A percentile compares a stretch with the other conserved stretches of the same genome.
Conservation (phyloP, 306 rosid species). For the Amphicarpaea edgeworthii region DNA sequence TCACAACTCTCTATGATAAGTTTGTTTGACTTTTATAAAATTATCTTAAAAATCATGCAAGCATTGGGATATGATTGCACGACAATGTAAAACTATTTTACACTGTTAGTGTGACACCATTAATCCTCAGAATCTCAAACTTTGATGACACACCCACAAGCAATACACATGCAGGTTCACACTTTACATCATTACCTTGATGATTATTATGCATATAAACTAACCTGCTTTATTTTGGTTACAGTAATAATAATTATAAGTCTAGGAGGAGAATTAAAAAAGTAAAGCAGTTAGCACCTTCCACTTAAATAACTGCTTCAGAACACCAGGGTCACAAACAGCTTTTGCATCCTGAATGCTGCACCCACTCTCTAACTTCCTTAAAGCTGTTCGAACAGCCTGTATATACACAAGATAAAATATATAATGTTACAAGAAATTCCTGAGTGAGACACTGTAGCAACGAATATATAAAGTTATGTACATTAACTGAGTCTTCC, state of each 20-base stretch:
- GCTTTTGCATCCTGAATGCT: conserved; percentile 66
- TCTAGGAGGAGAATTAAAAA: background rate
- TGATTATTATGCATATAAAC: conserved; percentile 11
- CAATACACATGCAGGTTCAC: background rate
- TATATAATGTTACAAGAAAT: conserved; percentile 2
- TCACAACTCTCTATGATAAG: too few relatives aligned
- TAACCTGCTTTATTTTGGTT: background rate
- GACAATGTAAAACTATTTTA: too few relatives aligned
- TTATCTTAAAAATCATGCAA: too few relatives aligned
- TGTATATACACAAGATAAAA: conserved; percentile 37
- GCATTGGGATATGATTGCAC: too few relatives aligned
- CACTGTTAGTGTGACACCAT: too few relatives aligned
- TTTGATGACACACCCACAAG: background rate
- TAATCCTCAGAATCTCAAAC: background rate
- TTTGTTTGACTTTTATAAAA: too few relatives aligned
- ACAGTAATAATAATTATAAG: background rate
- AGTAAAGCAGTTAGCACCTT: conserved; percentile 8
- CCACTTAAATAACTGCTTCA: conserved; percentile 49
- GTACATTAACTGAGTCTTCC: conserved; percentile 74
- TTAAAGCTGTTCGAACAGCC: conserved; percentile 71
- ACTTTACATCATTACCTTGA: background rate
- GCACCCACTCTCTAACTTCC: conserved; percentile 62
- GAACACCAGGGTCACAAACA: conserved; percentile 65
- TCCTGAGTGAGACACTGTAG: background rate
- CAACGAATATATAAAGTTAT: conserved; percentile 4